Base-by-base conservation (phyloP, 2,329 filamentous ascomycete species). In the Calonectria crousiana region DNA sequence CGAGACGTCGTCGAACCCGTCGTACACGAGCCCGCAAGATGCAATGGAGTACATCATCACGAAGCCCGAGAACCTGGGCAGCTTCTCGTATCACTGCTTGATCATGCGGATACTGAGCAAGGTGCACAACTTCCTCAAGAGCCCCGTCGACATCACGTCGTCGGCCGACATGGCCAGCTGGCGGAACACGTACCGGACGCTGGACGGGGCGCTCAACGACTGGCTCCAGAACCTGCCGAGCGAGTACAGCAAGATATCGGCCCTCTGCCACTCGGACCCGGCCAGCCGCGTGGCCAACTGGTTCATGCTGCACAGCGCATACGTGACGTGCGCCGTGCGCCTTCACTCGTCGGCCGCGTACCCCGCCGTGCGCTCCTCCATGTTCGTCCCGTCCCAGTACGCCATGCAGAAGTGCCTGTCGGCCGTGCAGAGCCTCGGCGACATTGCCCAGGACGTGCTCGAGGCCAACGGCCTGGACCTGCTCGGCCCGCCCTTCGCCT, bases 291-390 rank as follows among this genome's bases (percentile, higher is more conserved):
- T 87, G 2, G 86, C 86, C n/a, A 87, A 87, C 74, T 87, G 85
- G 86, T 87, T 87, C 72, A 86, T 87, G 84, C 79, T 87, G 11
- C 86, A 87, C 32, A 86, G 86, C 75, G 86, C 86, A 10, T 87
- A 87, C 58, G 85, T 87, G 16, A 86, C 85, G 0, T 82, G 85
- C 3, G 86, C 86, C 8, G 85, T 87, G 4, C 83, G 86, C 0
- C 78, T 87, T n/a, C 86, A 87, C 71, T 86, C 86, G 3, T 83
- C 85, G 4, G 85, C 86, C 0, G 86, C 86, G 4, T 87, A 87
- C 66, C 86, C 86, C 5, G 84, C 82, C 0, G 78, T 84, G 0
- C 80, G 84, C 8, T 86, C 86, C 6, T 82, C 84, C 38, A 82
- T 86, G n/a, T 86, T 87, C 41, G 81, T 85, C 9, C 86, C 86